Evolutionary conservation across 108 stramenopile genomes (phyloP).

Genomic region (Fragilariopsis cylindrus): DNA sequence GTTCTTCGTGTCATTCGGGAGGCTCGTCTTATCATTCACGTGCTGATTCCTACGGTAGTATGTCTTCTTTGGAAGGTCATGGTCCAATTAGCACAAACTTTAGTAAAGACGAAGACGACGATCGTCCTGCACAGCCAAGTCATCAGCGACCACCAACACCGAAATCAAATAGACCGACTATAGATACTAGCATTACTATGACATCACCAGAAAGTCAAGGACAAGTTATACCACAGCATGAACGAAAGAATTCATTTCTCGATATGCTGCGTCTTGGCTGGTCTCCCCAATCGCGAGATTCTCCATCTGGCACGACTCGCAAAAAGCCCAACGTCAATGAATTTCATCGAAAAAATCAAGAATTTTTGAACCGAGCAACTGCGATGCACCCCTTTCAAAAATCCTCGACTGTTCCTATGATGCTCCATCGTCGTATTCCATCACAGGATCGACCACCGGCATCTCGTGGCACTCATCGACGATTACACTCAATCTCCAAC

Average conservation of each 20-base stretch:
- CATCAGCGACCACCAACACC: slow-evolving; percentile 4
- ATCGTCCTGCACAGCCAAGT: slow-evolving; percentile 3
- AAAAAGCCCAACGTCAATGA: slow-evolving; percentile 23
- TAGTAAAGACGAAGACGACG: neutral
- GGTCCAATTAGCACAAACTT: neutral
- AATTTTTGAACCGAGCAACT: slow-evolving; percentile 23
- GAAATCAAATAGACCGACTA: slow-evolving; percentile 9
- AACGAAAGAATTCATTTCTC: slow-evolving; percentile 19
- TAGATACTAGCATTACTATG: neutral
- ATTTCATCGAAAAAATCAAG: slow-evolving; percentile 37
- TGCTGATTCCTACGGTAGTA: slow-evolving; percentile 30
- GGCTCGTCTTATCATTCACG: slow-evolving; percentile 22
- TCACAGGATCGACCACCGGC: slow-evolving; percentile 45
- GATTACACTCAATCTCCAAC: slow-evolving; percentile 43
- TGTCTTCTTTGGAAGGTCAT: slow-evolving; percentile 40
- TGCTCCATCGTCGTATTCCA: slow-evolving; percentile 15
- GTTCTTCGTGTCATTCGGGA: neutral
- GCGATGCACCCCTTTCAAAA: neutral
- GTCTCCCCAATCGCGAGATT: slow-evolving; percentile 13
- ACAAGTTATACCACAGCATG: slow-evolving; percentile 3
- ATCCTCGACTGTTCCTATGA: neutral
- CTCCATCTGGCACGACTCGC: neutral
- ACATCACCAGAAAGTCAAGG: slow-evolving; percentile 1
- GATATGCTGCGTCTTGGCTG: slow-evolving; percentile 18
- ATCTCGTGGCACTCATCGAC: slow-evolving; percentile 40